A percentile compares a stretch with the other conserved stretches of the same genome.
phyloP scores from a whole-genome alignment of 345 rosid species.

The Brassica juncea region DNA sequence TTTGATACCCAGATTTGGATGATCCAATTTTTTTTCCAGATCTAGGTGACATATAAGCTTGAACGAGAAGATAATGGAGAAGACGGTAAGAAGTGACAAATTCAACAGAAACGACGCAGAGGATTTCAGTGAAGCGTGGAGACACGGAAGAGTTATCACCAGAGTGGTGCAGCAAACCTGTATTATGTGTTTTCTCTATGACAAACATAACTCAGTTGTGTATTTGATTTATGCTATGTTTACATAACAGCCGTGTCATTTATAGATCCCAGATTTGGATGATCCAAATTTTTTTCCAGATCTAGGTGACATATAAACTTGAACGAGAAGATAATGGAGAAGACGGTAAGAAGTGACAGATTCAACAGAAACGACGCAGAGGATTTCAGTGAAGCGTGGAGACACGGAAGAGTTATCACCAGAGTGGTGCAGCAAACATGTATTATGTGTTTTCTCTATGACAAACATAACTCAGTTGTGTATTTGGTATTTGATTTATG shows the following conservation, averaged over 20 bases:
- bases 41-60: neutral
- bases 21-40: neutral
- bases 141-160: neutral
- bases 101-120: neutral
- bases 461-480: too few relatives aligned
- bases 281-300: neutral
- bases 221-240: too few relatives aligned
- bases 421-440: neutral
- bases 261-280: neutral
- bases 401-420: neutral
- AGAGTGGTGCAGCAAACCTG: neutral
- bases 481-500: too few relatives aligned
- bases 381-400: neutral
- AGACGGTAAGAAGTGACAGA: neutral
- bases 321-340: neutral
- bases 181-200: too few relatives aligned
- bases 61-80: neutral
- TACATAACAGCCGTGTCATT: too few relatives aligned
- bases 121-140: neutral
- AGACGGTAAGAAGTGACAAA: neutral
- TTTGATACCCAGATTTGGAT: neutral
- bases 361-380: neutral
- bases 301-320: neutral
- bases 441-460: too few relatives aligned
- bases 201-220: too few relatives aligned